Conservation (phyloP, 495 filamentous ascomycete genomes). For the Chaetomium tenue region DNA sequence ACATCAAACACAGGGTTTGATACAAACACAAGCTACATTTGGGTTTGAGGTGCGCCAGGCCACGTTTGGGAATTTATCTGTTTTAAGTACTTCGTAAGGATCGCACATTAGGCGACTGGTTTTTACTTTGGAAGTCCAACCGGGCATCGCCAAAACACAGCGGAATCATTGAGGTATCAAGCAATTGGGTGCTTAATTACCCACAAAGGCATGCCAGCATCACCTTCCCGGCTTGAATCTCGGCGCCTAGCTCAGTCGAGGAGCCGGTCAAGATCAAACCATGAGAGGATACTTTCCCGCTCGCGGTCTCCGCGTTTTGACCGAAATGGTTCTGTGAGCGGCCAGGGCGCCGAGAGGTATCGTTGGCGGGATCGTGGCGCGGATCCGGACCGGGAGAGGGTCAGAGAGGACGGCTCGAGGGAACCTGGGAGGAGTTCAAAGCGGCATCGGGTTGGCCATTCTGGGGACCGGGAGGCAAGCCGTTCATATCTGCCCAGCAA, state of each 20-base stretch:
- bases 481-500: background rate
- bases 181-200: no score
- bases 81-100: background rate
- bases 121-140: no score
- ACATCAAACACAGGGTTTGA: background rate
- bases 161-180: no score
- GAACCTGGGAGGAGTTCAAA: background rate
- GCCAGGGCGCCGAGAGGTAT: background rate
- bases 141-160: no score
- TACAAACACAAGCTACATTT: background rate
- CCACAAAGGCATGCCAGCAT: background rate
- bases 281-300: slow-evolving; percentile 3
- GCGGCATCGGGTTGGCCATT: background rate
- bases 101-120: background rate
- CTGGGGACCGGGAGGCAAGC: background rate
- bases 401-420: slow-evolving; percentile 10
- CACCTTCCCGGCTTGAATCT: background rate
- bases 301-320: slow-evolving; percentile 10
- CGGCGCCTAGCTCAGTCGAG: background rate
- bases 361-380: slow-evolving; percentile 12
- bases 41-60: background rate
- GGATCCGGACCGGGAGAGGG: slow-evolving; percentile 7
- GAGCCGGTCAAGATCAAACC: background rate
- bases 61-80: background rate
- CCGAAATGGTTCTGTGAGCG: background rate